A percentile compares a stretch with the other conserved stretches of the same genome.
Conservation (phyloP, 768 basidiomycete genomes). For the Pisolithus sp. region DNA sequence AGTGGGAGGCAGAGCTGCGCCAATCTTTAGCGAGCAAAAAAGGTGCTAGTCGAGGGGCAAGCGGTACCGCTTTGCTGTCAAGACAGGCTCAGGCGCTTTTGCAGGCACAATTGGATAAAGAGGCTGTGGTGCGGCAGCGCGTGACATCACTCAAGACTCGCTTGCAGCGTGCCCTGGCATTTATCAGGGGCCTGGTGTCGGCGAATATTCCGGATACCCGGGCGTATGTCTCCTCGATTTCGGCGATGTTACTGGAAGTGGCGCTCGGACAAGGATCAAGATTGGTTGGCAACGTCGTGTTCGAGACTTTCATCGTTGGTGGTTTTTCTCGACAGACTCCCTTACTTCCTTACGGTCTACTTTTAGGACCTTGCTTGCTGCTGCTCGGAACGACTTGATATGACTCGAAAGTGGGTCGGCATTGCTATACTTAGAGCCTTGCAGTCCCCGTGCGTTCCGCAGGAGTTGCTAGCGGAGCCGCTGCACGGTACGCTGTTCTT, state of each 20-base stretch:
- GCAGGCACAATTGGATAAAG: constrained; percentile 76
- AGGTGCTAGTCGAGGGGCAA: constrained; percentile 30
- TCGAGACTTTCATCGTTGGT: constrained; percentile 75
- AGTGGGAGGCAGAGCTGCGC: constrained; percentile 95
- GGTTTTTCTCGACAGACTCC: neutral
- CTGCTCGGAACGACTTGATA: constrained; percentile 69
- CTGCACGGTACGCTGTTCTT: constrained; percentile 32
- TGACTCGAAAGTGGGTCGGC: constrained; percentile 65
- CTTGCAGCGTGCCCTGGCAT: constrained; percentile 60
- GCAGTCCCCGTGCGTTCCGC: constrained; percentile 59
- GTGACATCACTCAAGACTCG: constrained; percentile 49
- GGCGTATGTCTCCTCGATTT: constrained; percentile 50
- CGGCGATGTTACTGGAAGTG: constrained; percentile 56
- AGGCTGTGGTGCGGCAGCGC: constrained; percentile 56
- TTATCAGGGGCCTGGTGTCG: constrained; percentile 61
- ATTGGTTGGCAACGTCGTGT: constrained; percentile 57
- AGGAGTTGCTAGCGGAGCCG: constrained; percentile 66
- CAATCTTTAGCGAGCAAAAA: constrained; percentile 81
- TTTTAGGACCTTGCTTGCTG: constrained; percentile 58
- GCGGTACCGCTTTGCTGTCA: constrained; percentile 42
- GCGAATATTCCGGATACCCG: constrained; percentile 47
- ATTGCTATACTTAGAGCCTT: constrained; percentile 77
- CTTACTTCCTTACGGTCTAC: neutral
- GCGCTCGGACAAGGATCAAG: constrained; percentile 53
- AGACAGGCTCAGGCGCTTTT: constrained; percentile 86